Percentiles rank a stretch among this genome's conserved stretches.
phyloP scores from a whole-genome alignment of 2,329 filamentous ascomycete genomes.

The Coniochaeta ligniaria region DNA sequence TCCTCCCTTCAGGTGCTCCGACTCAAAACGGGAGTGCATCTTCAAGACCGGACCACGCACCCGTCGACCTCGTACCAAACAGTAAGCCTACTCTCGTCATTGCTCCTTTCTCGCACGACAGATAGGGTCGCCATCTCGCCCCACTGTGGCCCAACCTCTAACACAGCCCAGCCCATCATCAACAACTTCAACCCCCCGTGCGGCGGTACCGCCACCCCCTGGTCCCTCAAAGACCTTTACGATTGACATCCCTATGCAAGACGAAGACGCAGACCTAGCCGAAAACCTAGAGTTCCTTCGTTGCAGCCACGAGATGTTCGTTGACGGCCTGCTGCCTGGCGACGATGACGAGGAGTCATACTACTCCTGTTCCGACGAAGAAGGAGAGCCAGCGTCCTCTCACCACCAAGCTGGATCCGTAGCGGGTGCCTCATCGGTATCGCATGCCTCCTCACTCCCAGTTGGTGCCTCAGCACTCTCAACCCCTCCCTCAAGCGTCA shows the following conservation, averaged over 20 bases:
- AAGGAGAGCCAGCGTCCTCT: neutral
- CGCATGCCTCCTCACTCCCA: constrained; percentile 14
- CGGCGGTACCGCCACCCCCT: constrained; percentile 24
- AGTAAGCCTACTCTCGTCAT: constrained; percentile 24
- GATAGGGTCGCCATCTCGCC: constrained; percentile 4
- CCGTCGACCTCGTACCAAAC: constrained; percentile 35
- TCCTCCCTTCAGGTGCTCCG: constrained; percentile 34
- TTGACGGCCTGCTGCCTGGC: constrained; percentile 24
- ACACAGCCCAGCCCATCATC: neutral
- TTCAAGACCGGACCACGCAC: constrained; percentile 42
- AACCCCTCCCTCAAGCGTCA: constrained; percentile 12
- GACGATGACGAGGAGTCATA: constrained; percentile 1
- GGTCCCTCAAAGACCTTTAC: constrained; percentile 42
- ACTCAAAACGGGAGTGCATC: constrained; percentile 46
- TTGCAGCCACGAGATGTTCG: constrained; percentile 30
- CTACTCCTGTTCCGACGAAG: constrained; percentile 6
- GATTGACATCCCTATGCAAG: constrained; percentile 42
- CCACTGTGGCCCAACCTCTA: neutral
- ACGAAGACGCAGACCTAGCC: constrained; percentile 27
- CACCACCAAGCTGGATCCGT: neutral
- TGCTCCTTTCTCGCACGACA: constrained; percentile 1
- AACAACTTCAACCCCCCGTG: neutral
- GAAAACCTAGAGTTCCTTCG: constrained; percentile 34
- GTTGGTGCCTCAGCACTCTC: constrained; percentile 16
- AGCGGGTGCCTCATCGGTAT: constrained; percentile 7